Evolutionary conservation across 2,329 filamentous ascomycete species (phyloP).

Genomic region (Penicillium sclerotiorum): DNA sequence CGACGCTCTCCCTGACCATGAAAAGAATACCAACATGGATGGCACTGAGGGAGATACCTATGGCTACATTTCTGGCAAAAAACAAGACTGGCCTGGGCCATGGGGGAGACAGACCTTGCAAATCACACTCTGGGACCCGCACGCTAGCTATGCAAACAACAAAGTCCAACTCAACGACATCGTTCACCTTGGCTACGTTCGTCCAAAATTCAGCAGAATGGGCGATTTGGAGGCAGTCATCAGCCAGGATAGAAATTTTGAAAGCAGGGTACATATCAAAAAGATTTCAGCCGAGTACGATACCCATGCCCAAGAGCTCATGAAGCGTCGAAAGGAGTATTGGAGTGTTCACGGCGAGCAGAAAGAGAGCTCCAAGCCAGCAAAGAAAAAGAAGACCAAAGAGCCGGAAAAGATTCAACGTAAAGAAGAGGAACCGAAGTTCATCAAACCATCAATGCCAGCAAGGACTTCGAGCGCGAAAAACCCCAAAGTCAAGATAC

Average conservation of each 20-base stretch:
- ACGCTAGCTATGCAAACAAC: slow-evolving; percentile 61
- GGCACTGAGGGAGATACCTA: slow-evolving; percentile 57
- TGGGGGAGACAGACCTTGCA: slow-evolving; percentile 72
- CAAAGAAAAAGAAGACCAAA: slow-evolving; percentile 28
- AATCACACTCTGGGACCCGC: slow-evolving; percentile 70
- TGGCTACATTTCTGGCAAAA: slow-evolving; percentile 52
- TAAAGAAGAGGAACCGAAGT: slow-evolving; percentile 35
- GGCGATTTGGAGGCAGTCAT: slow-evolving; percentile 71
- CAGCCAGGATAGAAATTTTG: slow-evolving; percentile 60
- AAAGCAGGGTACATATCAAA: slow-evolving; percentile 61
- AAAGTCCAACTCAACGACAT: slow-evolving; percentile 63
- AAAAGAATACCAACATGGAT: slow-evolving; percentile 32
- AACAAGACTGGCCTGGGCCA: slow-evolving; percentile 68
- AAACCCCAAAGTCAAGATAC: slow-evolving; percentile 47
- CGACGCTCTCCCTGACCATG: slow-evolving; percentile 60
- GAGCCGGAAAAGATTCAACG: slow-evolving; percentile 15
- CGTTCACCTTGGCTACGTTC: slow-evolving; percentile 71
- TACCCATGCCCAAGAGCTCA: slow-evolving; percentile 57
- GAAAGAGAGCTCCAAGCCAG: slow-evolving; percentile 45
- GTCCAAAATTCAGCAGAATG: slow-evolving; percentile 62
- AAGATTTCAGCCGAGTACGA: slow-evolving; percentile 53
- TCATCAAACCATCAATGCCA: slow-evolving; percentile 25
- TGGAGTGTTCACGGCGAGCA: slow-evolving; percentile 52
- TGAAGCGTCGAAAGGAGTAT: slow-evolving; percentile 68
- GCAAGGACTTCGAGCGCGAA: slow-evolving; percentile 29